Base-by-base conservation (phyloP, 2,329 filamentous ascomycete species). In the Paracamarosporium sp. region DNA sequence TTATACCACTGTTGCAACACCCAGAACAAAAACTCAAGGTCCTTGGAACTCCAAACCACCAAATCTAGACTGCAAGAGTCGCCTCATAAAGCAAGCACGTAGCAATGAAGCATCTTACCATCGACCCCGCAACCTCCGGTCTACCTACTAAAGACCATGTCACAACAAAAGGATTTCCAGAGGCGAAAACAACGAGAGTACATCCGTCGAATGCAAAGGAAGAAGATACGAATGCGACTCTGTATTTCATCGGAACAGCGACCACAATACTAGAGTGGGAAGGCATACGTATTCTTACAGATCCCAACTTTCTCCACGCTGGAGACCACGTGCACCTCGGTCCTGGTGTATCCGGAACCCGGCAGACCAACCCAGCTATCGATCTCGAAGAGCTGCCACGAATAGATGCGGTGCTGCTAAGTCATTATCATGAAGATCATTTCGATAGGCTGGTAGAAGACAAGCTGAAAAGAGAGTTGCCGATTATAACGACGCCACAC, bases 271-370 rank as follows among this genome's bases (percentile, higher is more conserved):
- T 86, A 40, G 80, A 85, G 69, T 86, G 82, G 82, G 71, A 79
- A 58, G 81, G 80, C 41, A 70, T 84, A 45, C 80, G 83, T 28
- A 78, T 87, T 59, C 79, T 87, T 47, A 87, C 85, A 0, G 84
- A 80, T 56, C 71, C 70, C 11, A 72, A 73, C 60, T 90, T 90
- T 73, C 80, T 90, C 0, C 87, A 88, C 64, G 82, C 82, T 1
- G 86, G 87, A 30, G 86, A 89, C 65, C 85, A 89, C 63, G 86
- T 90, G 8, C 87, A 90, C 68, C 81, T 90, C 1, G 88, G 87
- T 0, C 87, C 87, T 0, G 86, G 86, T 1, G 86, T 89, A 1
- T 83, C 80, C 2, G 83, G 79, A 1, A 79, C 78, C 24, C 79
- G 87, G 1, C 71, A 74, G 24, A 88, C 83, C 0, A 83, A 90